A percentile compares a stretch with the other conserved stretches of the same genome.
Conservation (phyloP, 2,329 filamentous ascomycete species). For the Colletotrichum tabaci region DNA sequence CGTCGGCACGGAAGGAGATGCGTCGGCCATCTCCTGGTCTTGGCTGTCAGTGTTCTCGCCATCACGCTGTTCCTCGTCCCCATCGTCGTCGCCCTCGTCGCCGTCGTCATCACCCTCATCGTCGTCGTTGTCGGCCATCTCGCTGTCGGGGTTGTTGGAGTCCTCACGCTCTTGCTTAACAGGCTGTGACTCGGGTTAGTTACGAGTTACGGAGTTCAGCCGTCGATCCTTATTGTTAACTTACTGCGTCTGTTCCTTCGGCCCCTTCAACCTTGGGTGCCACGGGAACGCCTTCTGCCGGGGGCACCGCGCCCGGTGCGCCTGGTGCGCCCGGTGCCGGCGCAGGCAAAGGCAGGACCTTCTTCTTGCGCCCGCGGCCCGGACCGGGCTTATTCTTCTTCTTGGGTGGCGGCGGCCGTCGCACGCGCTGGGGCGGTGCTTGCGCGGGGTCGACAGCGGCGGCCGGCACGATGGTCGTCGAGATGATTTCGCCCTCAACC, state of each 20-base stretch:
- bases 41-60: constrained; percentile 51
- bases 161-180: constrained; percentile 62
- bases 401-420: constrained; percentile 82
- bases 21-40: constrained; percentile 53
- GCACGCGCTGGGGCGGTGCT: constrained; percentile 61
- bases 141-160: constrained; percentile 63
- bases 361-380: constrained; percentile 85
- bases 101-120: constrained; percentile 65
- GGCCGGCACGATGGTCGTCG: constrained; percentile 68
- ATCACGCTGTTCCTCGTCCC: constrained; percentile 60
- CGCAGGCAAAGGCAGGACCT: constrained; percentile 66
- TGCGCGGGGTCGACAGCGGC: constrained; percentile 68
- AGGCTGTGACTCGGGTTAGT: constrained; percentile 49
- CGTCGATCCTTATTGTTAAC: neutral
- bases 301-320: constrained; percentile 52
- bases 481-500: constrained; percentile 86
- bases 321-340: constrained; percentile 53
- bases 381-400: constrained; percentile 83
- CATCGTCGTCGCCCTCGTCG: constrained; percentile 64
- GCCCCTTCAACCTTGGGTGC: constrained; percentile 37
- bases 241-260: constrained; percentile 38
- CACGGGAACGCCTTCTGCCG: constrained; percentile 50
- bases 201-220: constrained; percentile 20
- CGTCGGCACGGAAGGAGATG: constrained; percentile 48
- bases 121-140: constrained; percentile 68